A percentile compares a stretch with the other conserved stretches of the same genome.
phyloP scores from a whole-genome alignment of 2,329 filamentous ascomycete genomes.

The Madurella fahalii region DNA sequence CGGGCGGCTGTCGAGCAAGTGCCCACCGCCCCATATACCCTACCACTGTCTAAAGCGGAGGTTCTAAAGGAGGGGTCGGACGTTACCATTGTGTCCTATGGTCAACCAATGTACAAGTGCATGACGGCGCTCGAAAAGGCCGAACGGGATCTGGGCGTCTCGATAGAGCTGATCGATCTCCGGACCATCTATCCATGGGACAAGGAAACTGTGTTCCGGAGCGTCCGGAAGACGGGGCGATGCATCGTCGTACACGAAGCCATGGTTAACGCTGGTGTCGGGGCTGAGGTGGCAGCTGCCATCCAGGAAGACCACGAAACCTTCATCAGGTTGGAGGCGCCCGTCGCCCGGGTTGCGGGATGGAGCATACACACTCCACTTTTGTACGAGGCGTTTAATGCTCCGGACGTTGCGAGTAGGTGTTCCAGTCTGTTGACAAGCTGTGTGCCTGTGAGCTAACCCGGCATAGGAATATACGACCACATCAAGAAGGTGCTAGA shows the following conservation, averaged over 20 bases:
- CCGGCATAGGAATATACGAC: slow-evolving; percentile 62
- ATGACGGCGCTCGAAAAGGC: slow-evolving; percentile 70
- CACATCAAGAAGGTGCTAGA: slow-evolving; percentile 63
- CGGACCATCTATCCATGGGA: slow-evolving; percentile 92
- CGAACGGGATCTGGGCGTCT: slow-evolving; percentile 70
- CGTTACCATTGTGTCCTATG: slow-evolving; percentile 82
- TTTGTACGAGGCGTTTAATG: slow-evolving; percentile 72
- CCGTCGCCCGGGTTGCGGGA: slow-evolving; percentile 79
- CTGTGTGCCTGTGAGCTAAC: slow-evolving; percentile 26
- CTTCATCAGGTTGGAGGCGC: slow-evolving; percentile 79
- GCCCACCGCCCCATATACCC: slow-evolving; percentile 71
- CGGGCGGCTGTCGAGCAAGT: slow-evolving; percentile 90
- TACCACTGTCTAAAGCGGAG: slow-evolving; percentile 83
- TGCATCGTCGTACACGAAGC: slow-evolving; percentile 89
- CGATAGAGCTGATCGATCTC: slow-evolving; percentile 80
- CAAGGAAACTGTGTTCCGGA: slow-evolving; percentile 70
- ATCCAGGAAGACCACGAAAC: slow-evolving; percentile 75
- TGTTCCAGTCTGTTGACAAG: slow-evolving; percentile 28
- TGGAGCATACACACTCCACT: slow-evolving; percentile 83
- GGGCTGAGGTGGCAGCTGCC: slow-evolving; percentile 82
- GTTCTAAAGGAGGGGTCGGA: slow-evolving; percentile 75
- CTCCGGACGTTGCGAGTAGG: slow-evolving; percentile 85
- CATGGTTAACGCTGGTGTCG: slow-evolving; percentile 85
- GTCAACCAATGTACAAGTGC: slow-evolving; percentile 83
- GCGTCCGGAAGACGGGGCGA: slow-evolving; percentile 80